Conservation (phyloP, 2,329 filamentous ascomycete genomes). For the Albifimbria verrucaria region DNA sequence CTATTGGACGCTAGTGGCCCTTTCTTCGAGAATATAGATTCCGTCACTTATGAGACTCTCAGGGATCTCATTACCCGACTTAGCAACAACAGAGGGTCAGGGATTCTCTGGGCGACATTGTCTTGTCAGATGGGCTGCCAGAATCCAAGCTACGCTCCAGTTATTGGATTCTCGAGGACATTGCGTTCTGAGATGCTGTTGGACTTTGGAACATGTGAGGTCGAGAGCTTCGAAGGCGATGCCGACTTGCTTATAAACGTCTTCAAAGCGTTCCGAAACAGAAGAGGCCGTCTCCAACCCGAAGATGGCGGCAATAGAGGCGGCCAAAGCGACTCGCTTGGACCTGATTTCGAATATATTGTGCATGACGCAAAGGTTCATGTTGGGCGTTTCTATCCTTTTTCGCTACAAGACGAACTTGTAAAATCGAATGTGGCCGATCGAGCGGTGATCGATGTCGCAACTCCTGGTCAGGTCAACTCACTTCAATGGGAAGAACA, state of each 20-base stretch:
- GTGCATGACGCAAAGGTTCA: constrained; percentile 21
- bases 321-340: constrained; percentile 12
- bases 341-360: constrained; percentile 29
- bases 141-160: constrained; percentile 22
- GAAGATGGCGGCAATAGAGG: no score
- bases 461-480: constrained; percentile 14
- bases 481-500: constrained; percentile 15
- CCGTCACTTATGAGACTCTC: constrained; percentile 10
- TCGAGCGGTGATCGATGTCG: constrained; percentile 6
- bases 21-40: constrained; percentile 19
- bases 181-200: constrained; percentile 22
- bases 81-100: constrained; percentile 1
- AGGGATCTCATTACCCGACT: background rate
- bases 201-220: constrained; percentile 24
- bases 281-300: no score
- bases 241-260: background rate
- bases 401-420: constrained; percentile 15
- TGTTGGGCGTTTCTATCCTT: constrained; percentile 17
- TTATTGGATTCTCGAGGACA: constrained; percentile 20
- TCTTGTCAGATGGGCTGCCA: constrained; percentile 18
- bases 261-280: background rate
- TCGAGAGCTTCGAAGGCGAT: constrained; percentile 6
- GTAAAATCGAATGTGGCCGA: background rate
- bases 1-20: no score
- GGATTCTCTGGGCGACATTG: constrained; percentile 26